phyloP scores from a whole-genome alignment of 2,329 filamentous ascomycete species.

The Penicillium decumbens region DNA sequence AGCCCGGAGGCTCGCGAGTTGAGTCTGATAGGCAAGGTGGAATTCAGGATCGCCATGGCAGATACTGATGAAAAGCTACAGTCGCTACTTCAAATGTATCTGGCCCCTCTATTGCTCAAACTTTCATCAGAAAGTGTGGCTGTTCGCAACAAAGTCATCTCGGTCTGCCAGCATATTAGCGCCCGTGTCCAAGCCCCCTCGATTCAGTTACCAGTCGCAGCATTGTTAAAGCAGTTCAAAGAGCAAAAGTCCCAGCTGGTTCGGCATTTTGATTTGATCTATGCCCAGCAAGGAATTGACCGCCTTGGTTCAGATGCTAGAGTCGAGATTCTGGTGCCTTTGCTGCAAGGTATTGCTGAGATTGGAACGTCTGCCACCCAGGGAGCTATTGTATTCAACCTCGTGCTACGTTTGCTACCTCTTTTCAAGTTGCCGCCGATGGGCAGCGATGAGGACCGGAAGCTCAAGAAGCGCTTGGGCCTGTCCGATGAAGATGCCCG shows the following conservation, averaged over 20 bases:
- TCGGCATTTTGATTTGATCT: constrained; percentile 81
- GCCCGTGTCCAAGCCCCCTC: constrained; percentile 57
- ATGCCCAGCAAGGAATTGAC: constrained; percentile 77
- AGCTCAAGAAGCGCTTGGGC: constrained; percentile 62
- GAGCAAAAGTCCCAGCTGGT: constrained; percentile 68
- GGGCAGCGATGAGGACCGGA: constrained; percentile 71
- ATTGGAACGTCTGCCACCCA: constrained; percentile 52
- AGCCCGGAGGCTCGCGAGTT: constrained; percentile 62
- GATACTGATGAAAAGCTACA: constrained; percentile 81
- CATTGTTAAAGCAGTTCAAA: constrained; percentile 85
- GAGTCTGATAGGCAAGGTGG: constrained; percentile 76
- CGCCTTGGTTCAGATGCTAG: constrained; percentile 60
- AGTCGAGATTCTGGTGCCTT: constrained; percentile 64
- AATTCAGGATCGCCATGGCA: constrained; percentile 76
- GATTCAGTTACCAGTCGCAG: constrained; percentile 77
- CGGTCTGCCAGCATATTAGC: constrained; percentile 68
- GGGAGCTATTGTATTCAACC: constrained; percentile 69
- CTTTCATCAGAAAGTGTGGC: constrained; percentile 72
- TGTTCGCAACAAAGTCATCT: constrained; percentile 74
- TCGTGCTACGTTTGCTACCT: constrained; percentile 71
- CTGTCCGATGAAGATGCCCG: constrained; percentile 66
- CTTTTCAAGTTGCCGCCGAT: constrained; percentile 64
- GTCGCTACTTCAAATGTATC: constrained; percentile 68
- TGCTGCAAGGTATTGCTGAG: constrained; percentile 63
- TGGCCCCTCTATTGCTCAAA: constrained; percentile 79